These are phyloP conservation scores for Pseudogymnoascus sp. DNA, from an alignment of 2,329 filamentous ascomycete species.

Conservation along the genomic window DNA sequence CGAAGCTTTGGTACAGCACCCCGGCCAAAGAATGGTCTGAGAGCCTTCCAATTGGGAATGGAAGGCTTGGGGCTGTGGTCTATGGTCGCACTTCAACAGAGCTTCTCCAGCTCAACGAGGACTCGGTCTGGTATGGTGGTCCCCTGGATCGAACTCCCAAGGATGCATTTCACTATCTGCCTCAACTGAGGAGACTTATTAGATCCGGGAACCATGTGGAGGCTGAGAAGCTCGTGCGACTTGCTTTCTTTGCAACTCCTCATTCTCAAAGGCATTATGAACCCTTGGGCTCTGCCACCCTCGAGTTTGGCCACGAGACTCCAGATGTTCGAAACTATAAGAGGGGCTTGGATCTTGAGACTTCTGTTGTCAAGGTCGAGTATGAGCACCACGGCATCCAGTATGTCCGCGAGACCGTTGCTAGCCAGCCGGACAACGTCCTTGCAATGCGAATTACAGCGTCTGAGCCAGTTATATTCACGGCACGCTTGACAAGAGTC, in stretches of 20 bases:
- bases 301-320: conserved; percentile 33
- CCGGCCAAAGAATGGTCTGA: conserved; percentile 30
- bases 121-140: conserved; percentile 41
- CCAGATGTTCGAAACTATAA: conserved; percentile 27
- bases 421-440: conserved; percentile 34
- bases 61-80: conserved; percentile 37
- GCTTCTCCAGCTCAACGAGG: conserved; percentile 40
- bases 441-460: conserved; percentile 28
- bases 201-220: conserved; percentile 33
- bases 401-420: conserved; percentile 32
- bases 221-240: conserved; percentile 35
- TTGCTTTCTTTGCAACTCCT: conserved; percentile 39
- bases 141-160: conserved; percentile 36
- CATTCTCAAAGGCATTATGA: conserved; percentile 42
- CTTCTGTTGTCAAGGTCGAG: conserved; percentile 28
- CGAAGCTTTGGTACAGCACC: conserved; percentile 23
- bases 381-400: conserved; percentile 29
- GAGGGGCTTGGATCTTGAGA: conserved; percentile 32
- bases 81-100: conserved; percentile 38
- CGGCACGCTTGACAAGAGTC: conserved; percentile 31
- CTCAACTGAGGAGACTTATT: conserved; percentile 34
- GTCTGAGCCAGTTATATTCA: conserved; percentile 15
- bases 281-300: conserved; percentile 31
- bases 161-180: conserved; percentile 32
- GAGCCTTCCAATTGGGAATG: conserved; percentile 43